A percentile compares a stretch with the other conserved stretches of the same genome.
Conservation (phyloP, 768 basidiomycete species). For the Kwoniella sp. region DNA sequence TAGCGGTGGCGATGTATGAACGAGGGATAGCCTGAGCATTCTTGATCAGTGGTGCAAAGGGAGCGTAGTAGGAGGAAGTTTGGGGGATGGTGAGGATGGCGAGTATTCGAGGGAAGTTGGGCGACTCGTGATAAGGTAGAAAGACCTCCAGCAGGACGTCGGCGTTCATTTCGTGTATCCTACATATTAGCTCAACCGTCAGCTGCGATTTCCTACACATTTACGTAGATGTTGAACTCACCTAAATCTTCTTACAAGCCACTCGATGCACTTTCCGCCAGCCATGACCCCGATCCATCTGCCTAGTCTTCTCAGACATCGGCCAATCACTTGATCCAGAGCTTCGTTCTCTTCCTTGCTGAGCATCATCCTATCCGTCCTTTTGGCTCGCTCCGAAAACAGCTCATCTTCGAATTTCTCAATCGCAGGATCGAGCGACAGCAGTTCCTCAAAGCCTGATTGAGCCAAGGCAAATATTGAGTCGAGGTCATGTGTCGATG, state of each 20-base stretch:
- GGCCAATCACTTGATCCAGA: constrained; percentile 66
- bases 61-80: constrained; percentile 40
- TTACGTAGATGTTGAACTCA: constrained; percentile 50
- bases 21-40: constrained; percentile 76
- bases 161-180: constrained; percentile 92
- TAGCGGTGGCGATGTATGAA: constrained; percentile 70
- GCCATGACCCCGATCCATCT: constrained; percentile 80
- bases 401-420: constrained; percentile 68
- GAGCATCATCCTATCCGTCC: constrained; percentile 76
- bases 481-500: constrained; percentile 83
- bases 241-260: constrained; percentile 93
- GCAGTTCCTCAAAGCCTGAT: constrained; percentile 75
- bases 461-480: constrained; percentile 77
- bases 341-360: constrained; percentile 65
- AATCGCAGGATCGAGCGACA: constrained; percentile 65
- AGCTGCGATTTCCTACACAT: background rate
- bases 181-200: constrained; percentile 48
- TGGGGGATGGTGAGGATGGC: constrained; percentile 65
- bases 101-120: constrained; percentile 90
- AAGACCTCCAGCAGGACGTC: constrained; percentile 76
- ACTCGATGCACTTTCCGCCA: constrained; percentile 82
- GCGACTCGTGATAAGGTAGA: constrained; percentile 91
- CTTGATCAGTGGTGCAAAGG: constrained; percentile 61
- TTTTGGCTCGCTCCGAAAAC: constrained; percentile 78
- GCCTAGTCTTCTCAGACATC: constrained; percentile 71